A percentile compares a stretch with the other conserved stretches of the same genome.
These are phyloP conservation scores for Aphanomyces invadans DNA, from an alignment of 352 stramenopile genomes.

Conservation along the genomic window DNA sequence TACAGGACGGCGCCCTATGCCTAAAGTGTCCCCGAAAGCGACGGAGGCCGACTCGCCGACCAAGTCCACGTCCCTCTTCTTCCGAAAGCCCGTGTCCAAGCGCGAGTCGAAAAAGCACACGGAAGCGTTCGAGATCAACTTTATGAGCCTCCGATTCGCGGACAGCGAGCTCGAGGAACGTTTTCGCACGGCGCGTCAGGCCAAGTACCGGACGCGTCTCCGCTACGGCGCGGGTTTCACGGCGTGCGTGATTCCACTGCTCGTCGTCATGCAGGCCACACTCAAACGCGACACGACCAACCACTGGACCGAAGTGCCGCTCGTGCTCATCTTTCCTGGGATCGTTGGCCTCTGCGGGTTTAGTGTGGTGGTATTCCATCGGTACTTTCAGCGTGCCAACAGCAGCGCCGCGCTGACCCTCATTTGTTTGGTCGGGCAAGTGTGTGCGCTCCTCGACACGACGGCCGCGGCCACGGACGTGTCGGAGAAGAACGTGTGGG, in stretches of 20 bases:
- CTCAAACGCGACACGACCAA: conserved; percentile 65
- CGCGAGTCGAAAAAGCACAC: conserved; percentile 34
- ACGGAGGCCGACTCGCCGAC: conserved; percentile 7
- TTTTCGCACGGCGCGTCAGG: conserved; percentile 38
- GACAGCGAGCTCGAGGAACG: conserved; percentile 60
- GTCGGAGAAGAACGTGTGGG: conserved; percentile 76
- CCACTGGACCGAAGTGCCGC: conserved; percentile 59
- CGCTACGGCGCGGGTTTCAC: conserved; percentile 69
- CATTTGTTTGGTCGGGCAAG: conserved; percentile 63
- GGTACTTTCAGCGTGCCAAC: conserved; percentile 40
- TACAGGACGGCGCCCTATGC: conserved; percentile 22
- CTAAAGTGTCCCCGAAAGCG: conserved; percentile 21
- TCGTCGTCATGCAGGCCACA: conserved; percentile 81
- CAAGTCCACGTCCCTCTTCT: conserved; percentile 17
- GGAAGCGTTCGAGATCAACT: conserved; percentile 73
- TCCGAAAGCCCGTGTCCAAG: conserved; percentile 8
- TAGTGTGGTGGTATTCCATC: conserved; percentile 52
- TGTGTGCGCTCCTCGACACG: conserved; percentile 66
- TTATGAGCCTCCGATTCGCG: conserved; percentile 61
- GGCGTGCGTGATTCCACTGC: conserved; percentile 71
- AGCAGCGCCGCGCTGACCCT: conserved; percentile 43
- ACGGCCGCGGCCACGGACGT: conserved; percentile 63
- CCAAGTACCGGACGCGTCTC: conserved; percentile 68
- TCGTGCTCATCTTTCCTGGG: conserved; percentile 74
- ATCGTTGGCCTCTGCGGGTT: conserved; percentile 71